Base-by-base conservation (phyloP, 129 eudicot species). In the Lactuca saligna region DNA sequence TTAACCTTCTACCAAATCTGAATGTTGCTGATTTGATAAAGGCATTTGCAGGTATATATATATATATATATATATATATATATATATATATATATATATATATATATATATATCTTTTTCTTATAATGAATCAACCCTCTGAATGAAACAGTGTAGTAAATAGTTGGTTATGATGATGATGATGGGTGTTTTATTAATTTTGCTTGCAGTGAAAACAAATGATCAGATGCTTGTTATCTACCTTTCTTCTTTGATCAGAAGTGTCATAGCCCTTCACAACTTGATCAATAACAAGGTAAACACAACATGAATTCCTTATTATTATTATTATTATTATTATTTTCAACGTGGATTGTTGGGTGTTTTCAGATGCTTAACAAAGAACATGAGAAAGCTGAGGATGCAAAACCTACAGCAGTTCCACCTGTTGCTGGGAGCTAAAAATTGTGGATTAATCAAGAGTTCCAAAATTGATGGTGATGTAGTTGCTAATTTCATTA, bases 191-290 rank as follows among this genome's bases (percentile, higher is more conserved):
- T 16, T 72, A 12, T 42, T 44, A 12, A 9, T 60, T 46, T 9
- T 57, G 8, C 60, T 59, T 77, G 74, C 96, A 88, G 98, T 92
- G 73, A 92, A 92, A 86, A 92, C 98, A 49, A 92, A 92, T 68
- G 98, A 92, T 72, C 93, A 88, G 91, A 92, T 92, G 98, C 78
- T 92, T 80, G 98, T 92, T 57, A 92, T 92, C 41, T 92, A 92
- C 67, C 89, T 92, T 51, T 92, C 98, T 20, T 92, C 98, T 50
- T 83, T 92, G 29, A 92, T 92, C 84, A 71, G 98, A 62, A 92
- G 98, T 81, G 96, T 92, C 65, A 88, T 92, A 48, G 98, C 98
- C 8, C 96, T 92, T 71, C 98, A 92, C 78, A 92, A 88, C 75
- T 73, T 92, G 87, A 92, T 92, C 80, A 92, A 92, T 75, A 91